phyloP scores from a whole-genome alignment of 2,329 filamentous ascomycete species.

The Westerdykella ornata region DNA sequence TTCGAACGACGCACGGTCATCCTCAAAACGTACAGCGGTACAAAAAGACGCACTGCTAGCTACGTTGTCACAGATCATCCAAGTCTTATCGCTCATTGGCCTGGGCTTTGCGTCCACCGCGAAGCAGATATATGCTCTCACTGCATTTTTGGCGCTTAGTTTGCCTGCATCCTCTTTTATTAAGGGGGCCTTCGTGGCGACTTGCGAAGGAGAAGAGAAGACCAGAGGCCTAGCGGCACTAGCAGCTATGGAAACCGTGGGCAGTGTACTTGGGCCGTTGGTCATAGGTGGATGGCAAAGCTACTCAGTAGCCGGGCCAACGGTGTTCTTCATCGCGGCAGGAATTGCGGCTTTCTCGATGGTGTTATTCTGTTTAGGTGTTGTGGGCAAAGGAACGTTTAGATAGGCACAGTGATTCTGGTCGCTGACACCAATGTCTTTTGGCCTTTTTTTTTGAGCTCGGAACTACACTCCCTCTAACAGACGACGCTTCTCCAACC shows the following conservation, averaged over 20 bases:
- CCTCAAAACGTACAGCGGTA: not conserved
- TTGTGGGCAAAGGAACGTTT: too few relatives aligned
- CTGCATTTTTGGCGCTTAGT: constrained; percentile 2
- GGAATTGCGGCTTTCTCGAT: not conserved
- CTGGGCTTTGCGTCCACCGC: constrained; percentile 1
- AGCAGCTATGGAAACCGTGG: constrained; percentile 7
- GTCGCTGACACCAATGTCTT: too few relatives aligned
- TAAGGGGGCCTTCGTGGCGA: constrained; percentile 2
- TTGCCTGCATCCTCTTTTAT: constrained; percentile 6
- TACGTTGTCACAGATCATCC: constrained; percentile 1
- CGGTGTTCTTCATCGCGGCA: not conserved
- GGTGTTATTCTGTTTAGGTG: not conserved
- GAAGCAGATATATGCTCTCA: constrained; percentile 4
- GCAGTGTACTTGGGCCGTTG: constrained; percentile 5
- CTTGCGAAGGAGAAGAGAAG: constrained; percentile 1
- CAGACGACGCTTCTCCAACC: too few relatives aligned
- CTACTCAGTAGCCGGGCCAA: not conserved
- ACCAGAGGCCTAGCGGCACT: constrained; percentile 3
- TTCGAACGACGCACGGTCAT: not conserved
- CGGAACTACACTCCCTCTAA: too few relatives aligned
- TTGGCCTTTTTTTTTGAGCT: too few relatives aligned
- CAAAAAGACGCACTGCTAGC: not conserved
- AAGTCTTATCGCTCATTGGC: constrained; percentile 1
- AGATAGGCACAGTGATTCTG: too few relatives aligned
- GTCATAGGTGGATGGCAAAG: constrained; percentile 2